Evolutionary conservation across 352 stramenopile genomes (phyloP), one percentile per base, ranked within the genome.

Genomic region (Phytophthora agathidicida): DNA sequence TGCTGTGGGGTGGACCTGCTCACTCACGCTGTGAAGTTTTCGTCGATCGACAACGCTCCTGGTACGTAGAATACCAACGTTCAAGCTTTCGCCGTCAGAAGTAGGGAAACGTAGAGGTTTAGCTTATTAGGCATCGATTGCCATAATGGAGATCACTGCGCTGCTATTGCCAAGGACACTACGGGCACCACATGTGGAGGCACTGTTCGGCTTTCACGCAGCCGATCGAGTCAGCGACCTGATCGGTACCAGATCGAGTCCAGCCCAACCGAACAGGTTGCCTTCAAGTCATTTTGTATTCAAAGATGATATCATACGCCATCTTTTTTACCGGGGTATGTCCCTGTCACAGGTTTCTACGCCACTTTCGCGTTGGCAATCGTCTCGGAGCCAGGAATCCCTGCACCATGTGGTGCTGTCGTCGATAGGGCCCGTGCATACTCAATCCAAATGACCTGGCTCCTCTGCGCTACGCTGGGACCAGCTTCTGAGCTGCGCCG

Each of bases 391-490:
- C 44, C 43, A 56, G 31, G 54, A 14, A 50, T 42, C 19, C n/a
- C 3, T 3, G n/a, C 32, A 37, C 56, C 56, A 65, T 47, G 45
- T 65, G 56, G 56, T 9, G 16, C 23, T 27, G 24, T 37, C 23
- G 9, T 20, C 52, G 49, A 57, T 27, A 41, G 48, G 13, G 20
- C 43, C 13, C 3, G 27, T 5, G 14, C 39, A 52, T 51, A 60
- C 20, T 60, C 14, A 36, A 36, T 4, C 9, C 38, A 35, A 44
- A n/a, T 53, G 11, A 4, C 19, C 51, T 52, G 39, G 51, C 51
- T 52, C 39, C 30, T 60, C 43, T 58, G n/a, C 45, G 33, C 20
- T 49, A 36, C 27, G 32, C n/a, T 43, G 5, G 23, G 50, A 60
- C 39, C 50, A 60, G 55, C 47, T 63, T 28, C n/a, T n/a, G 28